Percentiles rank a stretch among this genome's conserved stretches.
These are phyloP conservation scores for Harringtonia aguacate DNA, from an alignment of 2,329 filamentous ascomycete species.

Conservation along the genomic window DNA sequence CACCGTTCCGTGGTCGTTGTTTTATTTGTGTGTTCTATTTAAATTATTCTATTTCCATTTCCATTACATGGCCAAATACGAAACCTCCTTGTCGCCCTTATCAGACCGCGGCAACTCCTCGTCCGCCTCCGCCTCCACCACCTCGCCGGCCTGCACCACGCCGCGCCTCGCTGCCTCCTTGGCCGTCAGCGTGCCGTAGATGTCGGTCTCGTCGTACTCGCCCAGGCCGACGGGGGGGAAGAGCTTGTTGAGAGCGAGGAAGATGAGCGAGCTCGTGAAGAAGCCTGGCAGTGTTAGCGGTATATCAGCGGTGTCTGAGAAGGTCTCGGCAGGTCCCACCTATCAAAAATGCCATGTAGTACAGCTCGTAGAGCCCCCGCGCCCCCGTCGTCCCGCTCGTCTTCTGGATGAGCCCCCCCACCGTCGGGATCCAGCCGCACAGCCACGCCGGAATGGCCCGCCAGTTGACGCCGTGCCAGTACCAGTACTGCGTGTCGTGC, in stretches of 20 bases:
- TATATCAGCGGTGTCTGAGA: conserved; percentile 5
- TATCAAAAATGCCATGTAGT: conserved; percentile 35
- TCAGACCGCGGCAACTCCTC: neutral
- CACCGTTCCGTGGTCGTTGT: no score
- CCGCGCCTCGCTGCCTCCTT: conserved; percentile 21
- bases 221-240: conserved; percentile 28
- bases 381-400: conserved; percentile 15
- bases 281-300: conserved; percentile 1
- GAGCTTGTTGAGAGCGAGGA: conserved; percentile 18
- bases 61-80: no score
- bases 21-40: no score
- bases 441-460: conserved; percentile 25
- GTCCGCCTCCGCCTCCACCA: neutral
- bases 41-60: no score
- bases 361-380: conserved; percentile 20
- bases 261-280: neutral
- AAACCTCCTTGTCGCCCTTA: neutral
- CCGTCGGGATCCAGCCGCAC: conserved; percentile 24
- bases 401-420: conserved; percentile 25
- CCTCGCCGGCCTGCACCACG: neutral
- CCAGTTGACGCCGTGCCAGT: conserved; percentile 27
- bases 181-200: conserved; percentile 32
- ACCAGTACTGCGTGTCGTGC: conserved; percentile 28
- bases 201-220: conserved; percentile 30
- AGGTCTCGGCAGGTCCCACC: conserved; percentile 17